Evolutionary conservation across 2,329 filamentous ascomycete species (phyloP), one percentile per base, ranked within the genome.

Genomic region (Neopestalotiopsis sp.): DNA sequence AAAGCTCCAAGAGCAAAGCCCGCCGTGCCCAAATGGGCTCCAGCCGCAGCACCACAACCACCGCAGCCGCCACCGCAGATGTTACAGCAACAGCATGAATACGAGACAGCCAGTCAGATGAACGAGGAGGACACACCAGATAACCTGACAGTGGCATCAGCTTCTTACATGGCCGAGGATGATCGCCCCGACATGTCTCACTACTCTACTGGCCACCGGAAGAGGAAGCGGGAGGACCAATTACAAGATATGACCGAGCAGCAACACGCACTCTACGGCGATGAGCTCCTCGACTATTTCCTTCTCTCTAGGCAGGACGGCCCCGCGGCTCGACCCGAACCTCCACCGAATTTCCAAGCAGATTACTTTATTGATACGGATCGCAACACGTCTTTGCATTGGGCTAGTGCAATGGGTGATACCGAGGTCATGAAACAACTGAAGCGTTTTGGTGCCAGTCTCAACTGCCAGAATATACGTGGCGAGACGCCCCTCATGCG

Each of bases 401-500:
- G 96, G 96, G 96, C 95, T 20, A 94, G 94, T 66, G 94, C 96
- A 30, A 99, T 99, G 95, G 96, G 96, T 69, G 96, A 98, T 74
- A 86, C 98, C 38, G 93, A 95, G 63, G 93, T 98, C 17, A 94
- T 98, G 71, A 94, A 92, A 79, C 92, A 97, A 79, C 85, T 99
- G 20, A 92, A 96, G 74, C 88, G 90, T 56, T 94, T 95, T 70
- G 91, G 93, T 57, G 94, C 95, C 12, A 90, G 90, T 70, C 85
- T 94, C 17, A 89, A 90, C 38, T 90, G 91, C 2, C 87, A 91
- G 67, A 95, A 94, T 68, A 82, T 88, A 59, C 85, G 90, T 24
- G 92, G 92, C 68, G 95, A 98, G 81, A 98, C 96, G 0, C 95
- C 96, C 0, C 88, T 99, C 45, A 98, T 99, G 89, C 92, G 95